Evolutionary conservation across 768 basidiomycete species (phyloP).

Genomic region (Auriscalpium vulgare): DNA sequence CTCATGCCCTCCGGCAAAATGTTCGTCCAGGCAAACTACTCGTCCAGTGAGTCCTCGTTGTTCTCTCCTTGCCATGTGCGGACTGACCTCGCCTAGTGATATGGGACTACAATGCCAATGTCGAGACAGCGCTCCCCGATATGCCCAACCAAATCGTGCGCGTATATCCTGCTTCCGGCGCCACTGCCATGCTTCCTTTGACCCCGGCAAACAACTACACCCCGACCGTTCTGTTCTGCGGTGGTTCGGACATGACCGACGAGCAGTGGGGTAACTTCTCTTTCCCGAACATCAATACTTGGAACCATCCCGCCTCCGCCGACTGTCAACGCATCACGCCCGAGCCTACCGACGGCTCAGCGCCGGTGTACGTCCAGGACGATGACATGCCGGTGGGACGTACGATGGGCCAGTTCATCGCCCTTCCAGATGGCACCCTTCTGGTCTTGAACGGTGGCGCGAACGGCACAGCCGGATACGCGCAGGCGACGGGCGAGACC

Average conservation of each 20-base stretch:
- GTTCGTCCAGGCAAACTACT: constrained; percentile 78
- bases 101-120: constrained; percentile 47
- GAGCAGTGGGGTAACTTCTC: constrained; percentile 71
- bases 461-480: constrained; percentile 88
- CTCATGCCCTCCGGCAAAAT: constrained; percentile 71
- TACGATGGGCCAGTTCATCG: constrained; percentile 90
- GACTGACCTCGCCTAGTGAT: constrained; percentile 27
- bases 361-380: constrained; percentile 56
- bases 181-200: constrained; percentile 82
- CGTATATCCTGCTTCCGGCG: constrained; percentile 87
- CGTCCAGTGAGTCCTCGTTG: constrained; percentile 45
- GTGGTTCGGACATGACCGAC: constrained; percentile 74
- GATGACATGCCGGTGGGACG: constrained; percentile 69
- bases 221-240: constrained; percentile 85
- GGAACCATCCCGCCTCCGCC: constrained; percentile 55
- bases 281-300: constrained; percentile 65
- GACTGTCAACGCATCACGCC: constrained; percentile 85
- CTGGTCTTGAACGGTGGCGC: constrained; percentile 74
- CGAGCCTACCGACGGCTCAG: constrained; percentile 64
- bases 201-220: constrained; percentile 84
- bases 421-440: constrained; percentile 71
- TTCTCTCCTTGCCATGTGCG: constrained; percentile 2
- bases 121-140: constrained; percentile 54
- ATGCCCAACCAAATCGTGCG: constrained; percentile 72
- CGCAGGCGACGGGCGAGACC: constrained; percentile 34